Base-by-base conservation (phyloP, 2,329 filamentous ascomycete genomes). In the Lachnellula subtilissima region DNA sequence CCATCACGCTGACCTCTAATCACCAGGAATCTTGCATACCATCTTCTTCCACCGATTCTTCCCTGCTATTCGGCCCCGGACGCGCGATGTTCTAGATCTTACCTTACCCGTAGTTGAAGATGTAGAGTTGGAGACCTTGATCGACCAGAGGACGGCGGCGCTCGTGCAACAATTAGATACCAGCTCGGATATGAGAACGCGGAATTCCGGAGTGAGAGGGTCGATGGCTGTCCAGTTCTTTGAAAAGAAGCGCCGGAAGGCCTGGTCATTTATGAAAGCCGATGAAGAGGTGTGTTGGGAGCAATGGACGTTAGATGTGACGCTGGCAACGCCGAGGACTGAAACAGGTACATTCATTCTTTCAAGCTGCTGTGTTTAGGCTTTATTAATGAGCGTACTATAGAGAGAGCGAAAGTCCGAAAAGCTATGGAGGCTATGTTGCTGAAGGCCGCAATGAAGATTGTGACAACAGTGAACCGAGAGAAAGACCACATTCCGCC, bases 41-140 rank as follows among this genome's bases (percentile, higher is more conserved):
- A 97, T 97, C 72, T 99, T 97, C 84, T 97, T 97, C 81, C 92
- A 97, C 77, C 88, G 94, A 69, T 96, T 93, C 82, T 97, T 97
- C 78, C 91, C 91, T 55, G 86, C 90, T 56, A 82, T 97, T 65
- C 78, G 83, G 43, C 93, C 94, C 5, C 83, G 84, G 61, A 91
- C 90, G 61, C 87, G 91, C 75, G 92, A 97, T 70, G 85, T 97
- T 61, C 86, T 97, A 63, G 92, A 96, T 73, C 82, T 96, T 59
- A 92, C 91, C 36, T 83, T 97, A 28, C 92, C 94, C 51, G 89
- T 89, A 67, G 88, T 97, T 69, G 85, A 91, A 70, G 91, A 97
- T 70, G 87, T 88, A 62, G 91, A 96, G 73, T 86, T 97, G 61
- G 91, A 96, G 72, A 94, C 91, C 35, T 83, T 97, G 69, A 96